phyloP scores from a whole-genome alignment of 805 yeast genomes.

The Yamadazyma tumulicola region DNA sequence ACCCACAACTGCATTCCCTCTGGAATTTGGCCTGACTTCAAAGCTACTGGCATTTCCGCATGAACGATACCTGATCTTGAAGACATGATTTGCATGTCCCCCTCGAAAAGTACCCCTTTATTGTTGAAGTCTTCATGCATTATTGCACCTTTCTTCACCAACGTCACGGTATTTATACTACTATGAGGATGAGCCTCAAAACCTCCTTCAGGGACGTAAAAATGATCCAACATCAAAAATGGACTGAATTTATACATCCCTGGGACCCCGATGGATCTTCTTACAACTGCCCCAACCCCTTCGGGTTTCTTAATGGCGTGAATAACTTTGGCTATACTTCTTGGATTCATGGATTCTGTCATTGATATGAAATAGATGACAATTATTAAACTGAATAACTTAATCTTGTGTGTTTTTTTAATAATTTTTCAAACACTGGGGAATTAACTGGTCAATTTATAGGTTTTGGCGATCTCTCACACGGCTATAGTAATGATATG shows the following conservation, averaged over 20 bases:
- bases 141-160: conserved; percentile 30
- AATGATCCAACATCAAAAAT: conserved; percentile 78
- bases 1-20: conserved; percentile 86
- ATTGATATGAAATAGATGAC: background rate
- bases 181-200: conserved; percentile 41
- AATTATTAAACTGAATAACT: background rate
- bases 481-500: too few relatives aligned
- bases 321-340: conserved; percentile 31
- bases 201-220: conserved; percentile 59
- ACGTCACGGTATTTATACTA: conserved; percentile 38
- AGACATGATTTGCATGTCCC: conserved; percentile 91
- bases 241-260: conserved; percentile 75
- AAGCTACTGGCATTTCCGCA: conserved; percentile 76
- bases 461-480: too few relatives aligned
- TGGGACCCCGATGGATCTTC: conserved; percentile 74
- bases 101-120: conserved; percentile 68
- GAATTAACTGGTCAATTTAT: background rate
- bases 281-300: conserved; percentile 85
- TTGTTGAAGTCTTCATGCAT: conserved; percentile 75
- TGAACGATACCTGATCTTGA: conserved; percentile 88
- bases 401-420: background rate
- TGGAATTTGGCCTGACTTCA: conserved; percentile 42
- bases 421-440: too few relatives aligned
- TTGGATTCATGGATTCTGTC: conserved; percentile 11
- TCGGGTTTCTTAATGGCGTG: conserved; percentile 69